Conservation (phyloP, 2,329 filamentous ascomycete species). For the Lasiodiplodia citricola region DNA sequence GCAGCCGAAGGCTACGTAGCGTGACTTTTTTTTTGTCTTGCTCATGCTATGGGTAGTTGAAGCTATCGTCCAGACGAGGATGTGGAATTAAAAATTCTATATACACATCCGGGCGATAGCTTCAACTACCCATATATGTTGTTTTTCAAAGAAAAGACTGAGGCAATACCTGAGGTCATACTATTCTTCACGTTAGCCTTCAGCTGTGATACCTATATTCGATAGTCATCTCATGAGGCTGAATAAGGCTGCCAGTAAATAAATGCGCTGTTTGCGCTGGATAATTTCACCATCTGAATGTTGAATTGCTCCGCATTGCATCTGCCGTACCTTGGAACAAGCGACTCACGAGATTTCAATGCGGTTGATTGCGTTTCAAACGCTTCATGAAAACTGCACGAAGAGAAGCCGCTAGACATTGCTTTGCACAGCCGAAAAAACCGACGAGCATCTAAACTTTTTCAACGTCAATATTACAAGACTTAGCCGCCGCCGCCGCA, state of each 20-base stretch:
- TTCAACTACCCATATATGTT: no score
- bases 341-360: background rate
- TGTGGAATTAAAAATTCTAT: no score
- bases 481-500: background rate
- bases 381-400: background rate
- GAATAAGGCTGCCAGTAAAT: background rate
- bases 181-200: no score
- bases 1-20: no score
- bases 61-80: no score
- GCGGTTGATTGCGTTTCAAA: background rate
- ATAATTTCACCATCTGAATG: background rate
- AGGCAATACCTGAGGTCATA: no score
- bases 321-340: background rate
- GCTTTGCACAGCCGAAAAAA: background rate
- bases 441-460: slow-evolving; percentile 13
- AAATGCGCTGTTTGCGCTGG: background rate
- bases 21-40: no score
- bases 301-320: background rate
- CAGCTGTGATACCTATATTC: no score
- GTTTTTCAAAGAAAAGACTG: no score
- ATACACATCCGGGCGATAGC: no score
- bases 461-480: slow-evolving; percentile 17
- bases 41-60: no score
- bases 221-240: no score
- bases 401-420: background rate